Evolutionary conservation across 768 basidiomycete species (phyloP).

Genomic region (Panus rudis): DNA sequence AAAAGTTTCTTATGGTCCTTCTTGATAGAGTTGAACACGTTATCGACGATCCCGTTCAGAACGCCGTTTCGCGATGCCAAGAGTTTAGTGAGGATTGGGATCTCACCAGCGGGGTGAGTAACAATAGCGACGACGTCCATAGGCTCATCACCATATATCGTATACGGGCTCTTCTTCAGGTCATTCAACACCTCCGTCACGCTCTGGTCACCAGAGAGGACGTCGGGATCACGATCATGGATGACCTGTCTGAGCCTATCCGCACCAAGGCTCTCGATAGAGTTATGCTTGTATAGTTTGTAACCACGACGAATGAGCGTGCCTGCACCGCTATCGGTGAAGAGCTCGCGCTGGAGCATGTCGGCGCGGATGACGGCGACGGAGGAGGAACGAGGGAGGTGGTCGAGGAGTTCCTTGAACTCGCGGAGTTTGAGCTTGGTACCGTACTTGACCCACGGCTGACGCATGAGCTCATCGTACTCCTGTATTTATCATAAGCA

Average conservation of each 20-base stretch:
- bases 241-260: constrained; percentile 94
- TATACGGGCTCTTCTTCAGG: constrained; percentile 78
- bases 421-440: constrained; percentile 98
- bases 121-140: constrained; percentile 94
- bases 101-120: constrained; percentile 82
- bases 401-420: constrained; percentile 97
- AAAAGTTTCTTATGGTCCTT: constrained; percentile 91
- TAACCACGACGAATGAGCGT: constrained; percentile 97
- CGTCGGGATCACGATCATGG: constrained; percentile 92
- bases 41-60: constrained; percentile 93
- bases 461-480: constrained; percentile 93
- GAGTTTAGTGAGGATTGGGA: constrained; percentile 89
- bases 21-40: constrained; percentile 94
- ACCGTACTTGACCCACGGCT: constrained; percentile 98
- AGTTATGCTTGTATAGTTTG: constrained; percentile 88
- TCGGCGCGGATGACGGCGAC: constrained; percentile 96
- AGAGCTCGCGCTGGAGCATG: constrained; percentile 93
- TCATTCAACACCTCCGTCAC: constrained; percentile 83
- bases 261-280: constrained; percentile 78
- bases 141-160: constrained; percentile 97
- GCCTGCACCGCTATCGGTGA: constrained; percentile 96
- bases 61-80: constrained; percentile 82
- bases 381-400: constrained; percentile 95
- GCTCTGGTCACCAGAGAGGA: constrained; percentile 73
- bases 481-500: constrained; percentile 44